phyloP scores from a whole-genome alignment of 2,329 filamentous ascomycete genomes.

The Fusarium foetens region DNA sequence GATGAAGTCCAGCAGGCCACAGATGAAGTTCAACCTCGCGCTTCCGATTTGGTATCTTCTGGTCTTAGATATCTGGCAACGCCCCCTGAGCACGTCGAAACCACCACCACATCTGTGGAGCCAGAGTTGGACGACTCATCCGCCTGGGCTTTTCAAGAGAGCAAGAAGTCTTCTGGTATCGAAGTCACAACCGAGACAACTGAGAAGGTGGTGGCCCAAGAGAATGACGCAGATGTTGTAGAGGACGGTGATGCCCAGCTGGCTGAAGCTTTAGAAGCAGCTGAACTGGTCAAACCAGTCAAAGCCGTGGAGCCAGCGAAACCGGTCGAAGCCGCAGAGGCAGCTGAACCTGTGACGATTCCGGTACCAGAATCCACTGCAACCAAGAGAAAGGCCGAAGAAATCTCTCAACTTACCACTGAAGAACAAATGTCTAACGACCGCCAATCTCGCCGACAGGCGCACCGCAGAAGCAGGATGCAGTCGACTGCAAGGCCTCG shows the following conservation, averaged over 20 bases:
- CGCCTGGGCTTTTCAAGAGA: constrained; percentile 46
- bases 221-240: not conserved
- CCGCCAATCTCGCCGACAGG: not conserved
- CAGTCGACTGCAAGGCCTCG: not conserved
- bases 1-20: not conserved
- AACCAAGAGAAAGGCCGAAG: constrained; percentile 40
- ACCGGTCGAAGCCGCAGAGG: not conserved
- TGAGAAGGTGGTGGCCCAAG: not conserved
- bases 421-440: not conserved
- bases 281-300: not conserved
- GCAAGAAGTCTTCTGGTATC: constrained; percentile 35
- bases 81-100: constrained; percentile 11
- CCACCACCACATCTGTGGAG: not conserved
- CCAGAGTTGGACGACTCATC: constrained; percentile 44
- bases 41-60: constrained; percentile 42
- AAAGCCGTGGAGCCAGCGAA: not conserved
- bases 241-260: not conserved
- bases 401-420: constrained; percentile 40
- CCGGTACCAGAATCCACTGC: not conserved
- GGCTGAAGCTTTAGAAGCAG: not conserved
- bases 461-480: not conserved
- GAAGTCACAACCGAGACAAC: not conserved
- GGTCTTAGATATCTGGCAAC: constrained; percentile 49
- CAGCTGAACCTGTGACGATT: not conserved
- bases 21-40: not conserved